These are phyloP conservation scores for Fagopyrum tataricum DNA, from an alignment of 148 eudicot species.

Conservation along the genomic window DNA sequence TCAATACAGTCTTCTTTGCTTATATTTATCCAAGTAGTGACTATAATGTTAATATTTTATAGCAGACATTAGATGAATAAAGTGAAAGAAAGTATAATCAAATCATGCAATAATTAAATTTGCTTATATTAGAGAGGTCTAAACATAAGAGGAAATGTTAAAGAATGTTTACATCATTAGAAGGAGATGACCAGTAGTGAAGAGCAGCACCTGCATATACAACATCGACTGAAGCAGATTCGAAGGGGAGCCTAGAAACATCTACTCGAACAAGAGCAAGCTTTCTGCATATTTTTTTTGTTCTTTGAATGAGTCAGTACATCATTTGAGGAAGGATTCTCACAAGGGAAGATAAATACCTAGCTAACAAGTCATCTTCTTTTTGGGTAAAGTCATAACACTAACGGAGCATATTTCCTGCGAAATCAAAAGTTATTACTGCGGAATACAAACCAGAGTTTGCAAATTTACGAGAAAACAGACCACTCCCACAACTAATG, in stretches of 20 bases:
- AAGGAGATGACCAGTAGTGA: constrained; percentile 98
- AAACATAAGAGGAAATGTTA: neutral
- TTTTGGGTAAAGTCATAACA: constrained; percentile 71
- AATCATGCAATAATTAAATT: neutral
- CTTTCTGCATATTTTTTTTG: constrained; percentile 46
- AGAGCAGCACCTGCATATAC: constrained; percentile 99
- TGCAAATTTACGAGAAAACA: constrained; percentile 87
- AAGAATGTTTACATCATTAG: constrained; percentile 71
- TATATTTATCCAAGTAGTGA: too few species aligned
- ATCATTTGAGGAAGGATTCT: neutral
- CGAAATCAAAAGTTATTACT: constrained; percentile 86
- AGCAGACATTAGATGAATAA: too few species aligned
- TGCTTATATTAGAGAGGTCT: neutral
- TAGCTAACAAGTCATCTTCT: constrained; percentile 49
- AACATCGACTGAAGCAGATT: constrained; percentile 86
- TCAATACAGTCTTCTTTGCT: too few species aligned
- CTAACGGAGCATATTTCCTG: constrained; percentile 96
- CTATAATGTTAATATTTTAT: too few species aligned
- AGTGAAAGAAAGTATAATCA: too few species aligned
- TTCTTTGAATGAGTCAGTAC: neutral
- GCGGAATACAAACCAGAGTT: constrained; percentile 65
- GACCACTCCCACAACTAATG: constrained; percentile 95
- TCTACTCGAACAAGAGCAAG: constrained; percentile 97
- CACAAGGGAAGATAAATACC: constrained; percentile 27
- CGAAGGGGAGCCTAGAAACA: constrained; percentile 89